phyloP scores from a whole-genome alignment of 1,139 yeast genomes.

The Yamadazyma spencermartinsiae region DNA sequence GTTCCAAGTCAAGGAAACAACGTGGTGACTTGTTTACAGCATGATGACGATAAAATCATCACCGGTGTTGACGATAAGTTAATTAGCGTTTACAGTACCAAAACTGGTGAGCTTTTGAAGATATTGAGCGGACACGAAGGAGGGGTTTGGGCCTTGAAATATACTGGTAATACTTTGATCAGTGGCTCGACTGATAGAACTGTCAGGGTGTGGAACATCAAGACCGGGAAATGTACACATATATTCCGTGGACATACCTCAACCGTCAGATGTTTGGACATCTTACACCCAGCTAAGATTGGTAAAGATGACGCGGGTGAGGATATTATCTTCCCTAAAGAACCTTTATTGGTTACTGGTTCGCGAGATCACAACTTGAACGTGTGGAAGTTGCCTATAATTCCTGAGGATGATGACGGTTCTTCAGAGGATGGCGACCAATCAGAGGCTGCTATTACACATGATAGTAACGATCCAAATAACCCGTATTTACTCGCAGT shows the following conservation, averaged over 20 bases:
- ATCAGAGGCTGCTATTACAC: constrained; percentile 25
- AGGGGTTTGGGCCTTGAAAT: constrained; percentile 98
- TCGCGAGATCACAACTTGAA: constrained; percentile 88
- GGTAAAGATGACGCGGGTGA: constrained; percentile 63
- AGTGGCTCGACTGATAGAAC: constrained; percentile 93
- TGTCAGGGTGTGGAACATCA: constrained; percentile 84
- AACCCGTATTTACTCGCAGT: constrained; percentile 80
- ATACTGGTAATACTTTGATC: constrained; percentile 77
- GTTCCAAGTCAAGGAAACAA: constrained; percentile 61
- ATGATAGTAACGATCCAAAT: constrained; percentile 33
- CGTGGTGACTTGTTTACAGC: constrained; percentile 92
- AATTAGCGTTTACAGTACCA: constrained; percentile 78
- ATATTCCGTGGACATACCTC: constrained; percentile 89
- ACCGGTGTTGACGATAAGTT: constrained; percentile 91
- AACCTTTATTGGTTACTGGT: constrained; percentile 78
- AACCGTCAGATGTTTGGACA: constrained; percentile 87
- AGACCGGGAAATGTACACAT: constrained; percentile 75
- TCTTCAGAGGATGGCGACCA: constrained; percentile 9
- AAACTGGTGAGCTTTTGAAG: constrained; percentile 66
- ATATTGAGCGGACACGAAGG: constrained; percentile 90
- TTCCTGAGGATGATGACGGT: constrained; percentile 38
- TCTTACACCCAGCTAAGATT: constrained; percentile 63
- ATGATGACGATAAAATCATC: constrained; percentile 86
- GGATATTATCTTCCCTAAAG: constrained; percentile 61
- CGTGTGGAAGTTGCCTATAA: constrained; percentile 83